Evolutionary conservation across 305 asterid genomes (phyloP).

Genomic region (Rubia balearica): DNA sequence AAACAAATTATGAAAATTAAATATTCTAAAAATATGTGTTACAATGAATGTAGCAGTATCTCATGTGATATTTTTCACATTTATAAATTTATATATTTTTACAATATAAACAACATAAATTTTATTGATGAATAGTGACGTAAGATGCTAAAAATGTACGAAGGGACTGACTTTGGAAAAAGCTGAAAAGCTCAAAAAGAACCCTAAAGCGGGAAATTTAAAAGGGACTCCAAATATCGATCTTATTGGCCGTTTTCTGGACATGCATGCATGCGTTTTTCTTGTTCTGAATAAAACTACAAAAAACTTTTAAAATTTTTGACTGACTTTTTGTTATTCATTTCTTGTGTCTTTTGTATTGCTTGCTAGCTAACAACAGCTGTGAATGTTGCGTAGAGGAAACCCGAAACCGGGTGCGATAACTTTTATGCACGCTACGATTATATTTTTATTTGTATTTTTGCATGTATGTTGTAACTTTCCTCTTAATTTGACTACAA

Average conservation of each 20-base stretch:
- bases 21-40: too few species aligned
- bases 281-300: background rate
- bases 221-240: background rate
- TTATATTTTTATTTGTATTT: too few species aligned
- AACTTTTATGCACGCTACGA: too few species aligned
- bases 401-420: conserved; percentile 14
- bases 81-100: too few species aligned
- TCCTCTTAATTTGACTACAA: background rate
- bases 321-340: background rate
- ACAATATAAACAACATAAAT: too few species aligned
- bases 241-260: background rate
- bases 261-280: conserved; percentile 12
- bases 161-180: too few species aligned
- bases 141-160: too few species aligned
- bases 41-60: too few species aligned
- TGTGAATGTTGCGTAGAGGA: conserved; percentile 12
- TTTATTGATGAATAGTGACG: too few species aligned
- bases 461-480: background rate
- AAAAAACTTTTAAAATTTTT: background rate
- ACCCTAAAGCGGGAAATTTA: background rate
- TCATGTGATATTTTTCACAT: too few species aligned
- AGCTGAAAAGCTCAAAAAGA: conserved; percentile 6
- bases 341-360: background rate
- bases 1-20: too few species aligned
- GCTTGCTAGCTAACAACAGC: conserved; percentile 17